These are phyloP conservation scores for Raffaelea albimanens DNA, from an alignment of 2,329 filamentous ascomycete genomes.

Conservation along the genomic window DNA sequence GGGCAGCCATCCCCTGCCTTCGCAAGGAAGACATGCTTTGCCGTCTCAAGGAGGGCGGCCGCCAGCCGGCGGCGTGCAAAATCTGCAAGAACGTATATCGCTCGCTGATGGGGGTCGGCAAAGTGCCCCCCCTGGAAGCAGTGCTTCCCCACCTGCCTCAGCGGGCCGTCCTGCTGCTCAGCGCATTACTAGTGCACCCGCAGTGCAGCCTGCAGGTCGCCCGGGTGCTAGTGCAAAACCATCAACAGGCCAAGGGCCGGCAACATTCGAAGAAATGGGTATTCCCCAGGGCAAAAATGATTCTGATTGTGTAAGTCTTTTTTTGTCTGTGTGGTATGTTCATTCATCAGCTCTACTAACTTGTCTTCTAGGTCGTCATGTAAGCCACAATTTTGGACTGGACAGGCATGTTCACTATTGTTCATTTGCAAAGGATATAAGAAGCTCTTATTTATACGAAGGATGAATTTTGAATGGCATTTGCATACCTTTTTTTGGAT, in stretches of 20 bases:
- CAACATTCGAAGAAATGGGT: constrained; percentile 98
- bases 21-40: constrained; percentile 1
- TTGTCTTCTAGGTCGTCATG: constrained; percentile 1
- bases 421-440: no score
- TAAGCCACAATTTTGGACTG: background rate
- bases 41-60: constrained; percentile 7
- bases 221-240: constrained; percentile 11
- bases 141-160: background rate
- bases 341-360: background rate
- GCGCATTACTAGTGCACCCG: background rate
- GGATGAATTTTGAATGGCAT: background rate
- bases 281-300: constrained; percentile 77
- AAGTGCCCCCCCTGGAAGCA: constrained; percentile 22
- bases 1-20: background rate
- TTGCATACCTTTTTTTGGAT: no score
- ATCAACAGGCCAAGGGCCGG: constrained; percentile 58
- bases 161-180: background rate
- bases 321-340: background rate
- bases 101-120: constrained; percentile 21
- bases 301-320: constrained; percentile 72
- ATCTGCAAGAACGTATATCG: constrained; percentile 13
- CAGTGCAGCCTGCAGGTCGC: background rate
- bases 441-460: background rate
- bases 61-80: constrained; percentile 16
- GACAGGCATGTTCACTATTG: no score